These are phyloP conservation scores for Candida takata DNA, from an alignment of 805 yeast species.

Conservation along the genomic window DNA sequence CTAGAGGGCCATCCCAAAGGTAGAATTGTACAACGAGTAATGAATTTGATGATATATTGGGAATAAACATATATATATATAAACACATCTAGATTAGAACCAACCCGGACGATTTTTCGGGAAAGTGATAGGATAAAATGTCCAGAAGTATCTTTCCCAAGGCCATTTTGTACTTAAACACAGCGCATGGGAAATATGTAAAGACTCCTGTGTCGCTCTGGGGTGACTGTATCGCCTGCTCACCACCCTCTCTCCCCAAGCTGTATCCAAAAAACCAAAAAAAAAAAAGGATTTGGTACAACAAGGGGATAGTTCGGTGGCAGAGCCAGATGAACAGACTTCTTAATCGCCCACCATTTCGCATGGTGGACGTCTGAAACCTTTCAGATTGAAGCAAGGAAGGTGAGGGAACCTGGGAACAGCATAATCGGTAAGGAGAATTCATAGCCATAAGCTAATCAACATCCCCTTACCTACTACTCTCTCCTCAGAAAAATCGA, in stretches of 20 bases:
- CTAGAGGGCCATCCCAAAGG: no score
- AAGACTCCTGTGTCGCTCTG: conserved; percentile 47
- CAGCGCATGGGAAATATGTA: conserved; percentile 77
- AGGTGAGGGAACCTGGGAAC: no score
- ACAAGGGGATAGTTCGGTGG: no score
- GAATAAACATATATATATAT: no score
- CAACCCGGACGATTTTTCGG: no score
- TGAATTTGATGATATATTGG: background rate
- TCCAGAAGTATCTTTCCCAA: conserved; percentile 75
- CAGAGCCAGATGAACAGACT: background rate
- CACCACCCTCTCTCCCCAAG: no score
- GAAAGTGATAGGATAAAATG: conserved; percentile 36
- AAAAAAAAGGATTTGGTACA: background rate
- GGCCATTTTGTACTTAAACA: conserved; percentile 45
- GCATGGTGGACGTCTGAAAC: conserved; percentile 11
- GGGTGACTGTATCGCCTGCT: conserved; percentile 52
- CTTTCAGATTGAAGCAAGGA: no score
- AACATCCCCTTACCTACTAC: background rate
- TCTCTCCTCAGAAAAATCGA: no score
- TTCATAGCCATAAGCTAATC: background rate
- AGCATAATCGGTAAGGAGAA: no score
- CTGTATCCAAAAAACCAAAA: background rate
- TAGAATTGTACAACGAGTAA: no score
- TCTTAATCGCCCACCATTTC: background rate
- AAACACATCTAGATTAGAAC: no score